These are phyloP conservation scores for Trypanosoma scelopori DNA, from an alignment of 208 protist species.

Conservation along the genomic window DNA sequence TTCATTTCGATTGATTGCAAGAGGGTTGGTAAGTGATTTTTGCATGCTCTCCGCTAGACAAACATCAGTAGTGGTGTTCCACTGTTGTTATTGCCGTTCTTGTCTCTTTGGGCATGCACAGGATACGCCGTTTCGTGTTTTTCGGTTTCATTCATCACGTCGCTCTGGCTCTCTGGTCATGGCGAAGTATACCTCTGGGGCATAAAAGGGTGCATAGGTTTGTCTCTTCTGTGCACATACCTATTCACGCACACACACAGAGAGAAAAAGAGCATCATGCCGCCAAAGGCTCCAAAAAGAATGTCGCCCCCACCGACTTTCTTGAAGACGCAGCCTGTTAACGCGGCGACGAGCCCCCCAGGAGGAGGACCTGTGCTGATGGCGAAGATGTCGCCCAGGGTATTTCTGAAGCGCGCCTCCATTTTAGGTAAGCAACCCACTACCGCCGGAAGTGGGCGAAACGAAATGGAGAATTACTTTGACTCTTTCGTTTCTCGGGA, in stretches of 20 bases:
- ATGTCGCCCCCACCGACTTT: not conserved
- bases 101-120: too few relatives aligned
- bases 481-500: constrained; percentile 49
- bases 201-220: too few relatives aligned
- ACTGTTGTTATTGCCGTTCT: too few relatives aligned
- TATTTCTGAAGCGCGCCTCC: not conserved
- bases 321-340: not conserved
- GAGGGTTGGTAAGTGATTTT: not conserved
- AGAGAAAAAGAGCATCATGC: constrained; percentile 8
- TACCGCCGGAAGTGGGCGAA: too few relatives aligned
- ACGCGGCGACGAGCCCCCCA: not conserved
- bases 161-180: too few relatives aligned
- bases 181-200: too few relatives aligned
- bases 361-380: not conserved
- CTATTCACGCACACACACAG: not conserved
- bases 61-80: too few relatives aligned
- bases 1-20: too few relatives aligned
- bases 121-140: constrained; percentile 1
- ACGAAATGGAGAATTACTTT: constrained; percentile 66
- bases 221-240: not conserved
- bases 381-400: not conserved
- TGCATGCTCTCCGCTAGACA: constrained; percentile 8
- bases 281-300: not conserved
- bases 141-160: constrained; percentile 18
- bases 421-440: not conserved